Percentiles rank a stretch among this genome's conserved stretches.
phyloP scores from a whole-genome alignment of 2,329 filamentous ascomycete species.

The Claviceps africana region DNA sequence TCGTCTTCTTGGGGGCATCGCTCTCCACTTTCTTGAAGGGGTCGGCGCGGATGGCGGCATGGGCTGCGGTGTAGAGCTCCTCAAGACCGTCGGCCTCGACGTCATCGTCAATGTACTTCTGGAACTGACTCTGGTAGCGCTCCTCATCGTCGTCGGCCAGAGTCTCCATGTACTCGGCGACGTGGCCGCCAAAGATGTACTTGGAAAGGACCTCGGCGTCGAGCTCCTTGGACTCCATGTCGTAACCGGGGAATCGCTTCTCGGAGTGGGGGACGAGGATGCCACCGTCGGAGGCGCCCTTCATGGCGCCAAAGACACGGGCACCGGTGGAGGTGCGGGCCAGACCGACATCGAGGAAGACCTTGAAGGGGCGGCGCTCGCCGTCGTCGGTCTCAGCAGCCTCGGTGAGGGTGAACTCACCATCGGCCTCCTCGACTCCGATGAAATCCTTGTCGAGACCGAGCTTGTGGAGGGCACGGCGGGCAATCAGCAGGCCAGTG shows the following conservation, averaged over 20 bases:
- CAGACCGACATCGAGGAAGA: constrained; percentile 95
- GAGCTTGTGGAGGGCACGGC: constrained; percentile 94
- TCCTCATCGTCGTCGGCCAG: constrained; percentile 99
- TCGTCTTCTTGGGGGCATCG: constrained; percentile 77
- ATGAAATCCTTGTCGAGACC: constrained; percentile 83
- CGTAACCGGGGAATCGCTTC: constrained; percentile 98
- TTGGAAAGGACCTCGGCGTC: constrained; percentile 93
- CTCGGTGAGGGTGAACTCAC: constrained; percentile 93
- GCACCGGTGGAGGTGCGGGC: constrained; percentile 94
- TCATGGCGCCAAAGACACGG: constrained; percentile 98
- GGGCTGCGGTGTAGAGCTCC: constrained; percentile 89
- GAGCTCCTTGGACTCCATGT: constrained; percentile 95
- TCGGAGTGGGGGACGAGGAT: constrained; percentile 96
- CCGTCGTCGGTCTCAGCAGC: constrained; percentile 80
- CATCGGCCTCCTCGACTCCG: constrained; percentile 93
- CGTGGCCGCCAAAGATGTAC: constrained; percentile 98
- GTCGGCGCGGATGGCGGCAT: constrained; percentile 94
- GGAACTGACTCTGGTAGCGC: constrained; percentile 97
- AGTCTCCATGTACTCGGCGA: constrained; percentile 99
- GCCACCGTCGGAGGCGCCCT: constrained; percentile 97
- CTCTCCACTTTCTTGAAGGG: constrained; percentile 84
- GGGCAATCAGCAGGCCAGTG: constrained; percentile 91
- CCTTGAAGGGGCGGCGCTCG: constrained; percentile 98
- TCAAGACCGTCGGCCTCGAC: constrained; percentile 92
- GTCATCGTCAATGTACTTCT: constrained; percentile 93